Conservation (phyloP, 2,329 filamentous ascomycete genomes). For the Neofusicoccum umdonicola region DNA sequence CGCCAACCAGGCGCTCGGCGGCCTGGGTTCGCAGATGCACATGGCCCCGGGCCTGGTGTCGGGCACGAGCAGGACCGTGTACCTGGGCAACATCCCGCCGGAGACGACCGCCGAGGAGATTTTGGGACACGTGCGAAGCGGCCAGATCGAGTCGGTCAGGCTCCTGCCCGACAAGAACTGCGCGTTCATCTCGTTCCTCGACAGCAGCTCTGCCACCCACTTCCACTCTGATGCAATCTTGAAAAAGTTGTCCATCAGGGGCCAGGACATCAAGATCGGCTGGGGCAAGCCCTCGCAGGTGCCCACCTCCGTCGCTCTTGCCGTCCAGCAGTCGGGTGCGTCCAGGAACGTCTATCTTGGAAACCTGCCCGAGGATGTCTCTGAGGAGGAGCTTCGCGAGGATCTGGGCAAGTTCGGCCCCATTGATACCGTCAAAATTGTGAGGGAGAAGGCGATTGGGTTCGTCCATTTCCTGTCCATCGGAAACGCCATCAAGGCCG, state of each 20-base stretch:
- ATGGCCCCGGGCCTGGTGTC: constrained; percentile 79
- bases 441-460: constrained; percentile 95
- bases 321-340: constrained; percentile 94
- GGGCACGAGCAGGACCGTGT: constrained; percentile 92
- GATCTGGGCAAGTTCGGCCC: constrained; percentile 94
- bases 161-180: constrained; percentile 98
- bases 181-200: constrained; percentile 98
- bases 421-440: constrained; percentile 96
- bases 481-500: constrained; percentile 96
- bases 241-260: constrained; percentile 98
- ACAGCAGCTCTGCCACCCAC: constrained; percentile 95
- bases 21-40: constrained; percentile 71
- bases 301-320: constrained; percentile 92
- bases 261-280: constrained; percentile 98
- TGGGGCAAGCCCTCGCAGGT: constrained; percentile 99
- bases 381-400: constrained; percentile 88
- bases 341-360: constrained; percentile 97
- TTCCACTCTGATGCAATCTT: constrained; percentile 99
- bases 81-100: constrained; percentile 96
- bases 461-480: constrained; percentile 98
- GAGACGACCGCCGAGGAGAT: constrained; percentile 98
- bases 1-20: constrained; percentile 57
- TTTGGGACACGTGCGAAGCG: constrained; percentile 89
- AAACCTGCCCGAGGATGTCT: constrained; percentile 84
- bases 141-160: constrained; percentile 98